Conservation (phyloP, 2,329 filamentous ascomycete species). For the Talaromyces sp. region DNA sequence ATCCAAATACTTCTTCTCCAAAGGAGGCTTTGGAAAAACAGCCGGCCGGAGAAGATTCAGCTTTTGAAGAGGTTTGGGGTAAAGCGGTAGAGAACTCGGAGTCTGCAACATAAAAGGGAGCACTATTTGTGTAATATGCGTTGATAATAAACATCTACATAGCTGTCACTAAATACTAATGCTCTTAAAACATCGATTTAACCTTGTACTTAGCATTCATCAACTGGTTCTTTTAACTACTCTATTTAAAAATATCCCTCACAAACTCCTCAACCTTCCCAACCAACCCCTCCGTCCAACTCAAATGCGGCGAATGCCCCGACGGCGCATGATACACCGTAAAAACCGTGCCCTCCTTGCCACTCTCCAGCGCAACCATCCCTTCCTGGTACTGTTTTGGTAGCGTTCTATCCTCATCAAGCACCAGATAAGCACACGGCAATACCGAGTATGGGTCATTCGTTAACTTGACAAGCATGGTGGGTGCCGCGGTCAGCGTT, state of each 20-base stretch:
- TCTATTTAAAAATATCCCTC: neutral
- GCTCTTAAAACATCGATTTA: too few relatives aligned
- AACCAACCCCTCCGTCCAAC: slow-evolving; percentile 24
- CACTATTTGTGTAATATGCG: neutral
- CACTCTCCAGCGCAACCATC: slow-evolving; percentile 23
- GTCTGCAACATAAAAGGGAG: neutral
- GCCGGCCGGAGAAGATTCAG: slow-evolving; percentile 16
- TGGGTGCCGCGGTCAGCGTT: neutral
- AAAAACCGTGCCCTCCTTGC: slow-evolving; percentile 12
- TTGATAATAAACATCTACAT: neutral
- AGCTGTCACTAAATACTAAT: neutral
- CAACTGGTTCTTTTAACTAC: too few relatives aligned
- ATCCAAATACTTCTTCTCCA: slow-evolving; percentile 12
- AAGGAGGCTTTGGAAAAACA: neutral
- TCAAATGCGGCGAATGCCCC: slow-evolving; percentile 29
- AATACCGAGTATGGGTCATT: slow-evolving; percentile 27
- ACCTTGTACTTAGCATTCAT: too few relatives aligned
- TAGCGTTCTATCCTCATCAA: slow-evolving; percentile 25
- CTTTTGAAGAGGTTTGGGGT: slow-evolving; percentile 33
- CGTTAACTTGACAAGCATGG: slow-evolving; percentile 17
- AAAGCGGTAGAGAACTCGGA: slow-evolving; percentile 24
- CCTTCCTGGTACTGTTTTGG: slow-evolving; percentile 26
- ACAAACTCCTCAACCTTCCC: neutral
- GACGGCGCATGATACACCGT: slow-evolving; percentile 20
- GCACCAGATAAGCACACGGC: slow-evolving; percentile 29